Evolutionary conservation across 2,329 filamentous ascomycete genomes (phyloP).

Genomic region (Aspergillus fructus): DNA sequence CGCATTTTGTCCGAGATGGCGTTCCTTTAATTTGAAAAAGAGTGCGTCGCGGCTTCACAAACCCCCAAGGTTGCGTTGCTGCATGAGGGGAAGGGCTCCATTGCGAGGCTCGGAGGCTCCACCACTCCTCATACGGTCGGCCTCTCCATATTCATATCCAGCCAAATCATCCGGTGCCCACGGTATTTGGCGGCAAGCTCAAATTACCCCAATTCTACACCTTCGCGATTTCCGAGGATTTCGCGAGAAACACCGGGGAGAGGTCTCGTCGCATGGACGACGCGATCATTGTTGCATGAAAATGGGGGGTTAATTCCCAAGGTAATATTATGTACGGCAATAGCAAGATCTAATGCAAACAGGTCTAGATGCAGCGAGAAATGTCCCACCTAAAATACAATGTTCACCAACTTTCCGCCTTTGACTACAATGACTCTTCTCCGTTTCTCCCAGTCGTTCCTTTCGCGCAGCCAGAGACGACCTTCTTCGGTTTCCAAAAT

Average conservation of each 20-base stretch:
- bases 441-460: constrained; percentile 52
- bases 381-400: constrained; percentile 54
- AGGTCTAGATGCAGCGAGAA: background rate
- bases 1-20: constrained; percentile 4
- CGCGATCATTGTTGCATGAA: background rate
- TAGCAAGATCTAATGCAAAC: constrained; percentile 6
- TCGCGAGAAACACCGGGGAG: background rate
- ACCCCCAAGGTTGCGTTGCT: background rate
- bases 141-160: background rate
- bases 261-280: too few species aligned
- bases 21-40: background rate
- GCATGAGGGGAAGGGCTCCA: constrained; percentile 9
- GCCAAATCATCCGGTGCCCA: background rate
- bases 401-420: constrained; percentile 70
- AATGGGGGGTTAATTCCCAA: background rate
- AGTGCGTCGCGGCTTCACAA: too few species aligned
- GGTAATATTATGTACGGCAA: background rate
- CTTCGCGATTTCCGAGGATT: background rate
- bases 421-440: constrained; percentile 66
- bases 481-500: constrained; percentile 64
- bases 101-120: constrained; percentile 3
- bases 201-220: constrained; percentile 1
- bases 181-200: background rate
- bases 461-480: constrained; percentile 54
- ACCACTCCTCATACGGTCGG: constrained; percentile 7